Evolutionary conservation across 2,329 filamentous ascomycete species (phyloP).

Genomic region (Fusarium euwallaceae): DNA sequence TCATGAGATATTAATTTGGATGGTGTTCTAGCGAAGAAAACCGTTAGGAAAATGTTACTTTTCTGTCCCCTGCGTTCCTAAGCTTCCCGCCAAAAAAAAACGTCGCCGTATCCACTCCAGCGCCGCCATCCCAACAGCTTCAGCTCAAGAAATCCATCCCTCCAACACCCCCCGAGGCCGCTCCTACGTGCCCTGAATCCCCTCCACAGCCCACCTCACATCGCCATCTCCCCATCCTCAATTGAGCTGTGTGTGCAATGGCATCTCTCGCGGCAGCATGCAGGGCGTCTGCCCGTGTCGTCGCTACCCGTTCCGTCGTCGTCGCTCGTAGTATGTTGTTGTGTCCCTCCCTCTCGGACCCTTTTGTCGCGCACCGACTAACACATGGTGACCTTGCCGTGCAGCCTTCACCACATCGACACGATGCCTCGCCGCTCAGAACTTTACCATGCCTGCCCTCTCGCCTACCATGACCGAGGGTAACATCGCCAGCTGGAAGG

Average conservation of each 20-base stretch:
- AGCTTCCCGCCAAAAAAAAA: conserved; percentile 51
- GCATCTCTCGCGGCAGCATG: conserved; percentile 75
- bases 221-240: conserved; percentile 39
- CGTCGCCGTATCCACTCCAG: conserved; percentile 43
- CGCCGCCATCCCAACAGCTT: conserved; percentile 52
- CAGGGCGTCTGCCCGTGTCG: conserved; percentile 73
- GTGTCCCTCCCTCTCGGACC: conserved; percentile 31
- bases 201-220: conserved; percentile 29
- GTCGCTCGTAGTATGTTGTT: conserved; percentile 66
- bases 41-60: neutral
- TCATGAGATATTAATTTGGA: neutral
- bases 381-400: conserved; percentile 28
- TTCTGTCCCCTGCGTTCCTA: conserved; percentile 23
- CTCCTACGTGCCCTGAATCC: conserved; percentile 38
- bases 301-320: conserved; percentile 60
- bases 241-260: conserved; percentile 61
- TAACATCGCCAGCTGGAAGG: conserved; percentile 86
- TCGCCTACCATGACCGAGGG: conserved; percentile 96
- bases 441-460: conserved; percentile 91
- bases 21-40: neutral
- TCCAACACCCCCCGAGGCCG: conserved; percentile 41
- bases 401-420: conserved; percentile 75
- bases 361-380: conserved; percentile 45
- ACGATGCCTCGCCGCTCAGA: conserved; percentile 78
- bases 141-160: conserved; percentile 39